These are phyloP conservation scores for Aaosphaeria arxii DNA, from an alignment of 2,329 filamentous ascomycete species.

Conservation along the genomic window DNA sequence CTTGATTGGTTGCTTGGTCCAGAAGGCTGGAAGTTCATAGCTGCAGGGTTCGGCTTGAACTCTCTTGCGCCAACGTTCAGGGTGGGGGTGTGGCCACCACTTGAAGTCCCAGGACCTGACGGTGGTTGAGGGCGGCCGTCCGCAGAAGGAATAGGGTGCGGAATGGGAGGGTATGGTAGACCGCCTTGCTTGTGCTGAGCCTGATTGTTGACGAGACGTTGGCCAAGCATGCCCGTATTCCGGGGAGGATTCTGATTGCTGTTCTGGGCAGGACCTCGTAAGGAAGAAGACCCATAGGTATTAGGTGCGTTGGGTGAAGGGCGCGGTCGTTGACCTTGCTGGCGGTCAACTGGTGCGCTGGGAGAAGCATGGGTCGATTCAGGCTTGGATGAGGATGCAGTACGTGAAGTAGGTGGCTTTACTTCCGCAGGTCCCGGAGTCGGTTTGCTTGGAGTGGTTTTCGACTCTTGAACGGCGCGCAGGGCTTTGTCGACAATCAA, in stretches of 20 bases:
- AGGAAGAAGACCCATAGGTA: conserved; percentile 45
- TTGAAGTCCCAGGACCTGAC: conserved; percentile 44
- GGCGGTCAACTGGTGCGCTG: conserved; percentile 40
- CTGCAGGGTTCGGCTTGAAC: conserved; percentile 82
- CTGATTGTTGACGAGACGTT: conserved; percentile 51
- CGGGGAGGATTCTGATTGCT: conserved; percentile 31
- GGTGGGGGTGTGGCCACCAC: conserved; percentile 50
- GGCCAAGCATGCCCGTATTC: conserved; percentile 45
- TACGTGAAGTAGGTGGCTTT: conserved; percentile 14
- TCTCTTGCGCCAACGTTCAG: conserved; percentile 67
- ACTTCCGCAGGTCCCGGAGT: conserved; percentile 32
- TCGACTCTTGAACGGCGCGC: conserved; percentile 63
- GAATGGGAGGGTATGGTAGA: conserved; percentile 47
- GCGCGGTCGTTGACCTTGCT: conserved; percentile 47
- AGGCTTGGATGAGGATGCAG: conserved; percentile 33
- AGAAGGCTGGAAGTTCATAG: conserved; percentile 73
- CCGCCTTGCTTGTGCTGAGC: conserved; percentile 49
- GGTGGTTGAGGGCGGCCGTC: conserved; percentile 75
- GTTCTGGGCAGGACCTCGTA: conserved; percentile 41
- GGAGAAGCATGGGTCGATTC: conserved; percentile 29
- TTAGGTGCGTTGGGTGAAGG: conserved; percentile 16
- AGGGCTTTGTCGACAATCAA: conserved; percentile 88
- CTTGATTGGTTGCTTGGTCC: conserved; percentile 66
- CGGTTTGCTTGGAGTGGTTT: conserved; percentile 36
- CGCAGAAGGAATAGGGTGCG: conserved; percentile 56